These are phyloP conservation scores for Xylaria sp. DNA, from an alignment of 2,329 filamentous ascomycete species.

Conservation along the genomic window DNA sequence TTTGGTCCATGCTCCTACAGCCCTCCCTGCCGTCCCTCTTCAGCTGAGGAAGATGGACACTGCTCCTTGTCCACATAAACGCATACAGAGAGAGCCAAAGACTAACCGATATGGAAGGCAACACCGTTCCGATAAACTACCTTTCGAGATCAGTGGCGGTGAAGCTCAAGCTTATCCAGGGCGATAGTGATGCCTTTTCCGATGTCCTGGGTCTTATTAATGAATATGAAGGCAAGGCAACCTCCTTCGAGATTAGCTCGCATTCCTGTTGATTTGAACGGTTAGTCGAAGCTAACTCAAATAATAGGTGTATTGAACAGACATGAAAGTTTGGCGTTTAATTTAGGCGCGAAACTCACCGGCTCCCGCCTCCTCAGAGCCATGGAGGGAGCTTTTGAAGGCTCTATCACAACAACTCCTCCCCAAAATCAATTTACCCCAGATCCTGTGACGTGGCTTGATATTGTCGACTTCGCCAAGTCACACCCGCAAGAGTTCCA, in stretches of 20 bases:
- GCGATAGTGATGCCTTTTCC: conserved; percentile 73
- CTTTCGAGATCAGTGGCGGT: conserved; percentile 57
- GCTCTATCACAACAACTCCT: conserved; percentile 69
- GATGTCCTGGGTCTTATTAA: conserved; percentile 77
- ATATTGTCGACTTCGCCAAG: conserved; percentile 85
- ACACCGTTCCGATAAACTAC: conserved; percentile 62
- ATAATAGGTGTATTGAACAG: conserved; percentile 76
- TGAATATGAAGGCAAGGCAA: conserved; percentile 74
- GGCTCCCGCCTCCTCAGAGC: conserved; percentile 86
- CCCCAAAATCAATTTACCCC: conserved; percentile 68
- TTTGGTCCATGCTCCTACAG: conserved; percentile 18
- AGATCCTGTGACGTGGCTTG: conserved; percentile 76
- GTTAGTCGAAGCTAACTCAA: conserved; percentile 32
- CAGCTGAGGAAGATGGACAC: conserved; percentile 22
- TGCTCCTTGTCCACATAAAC: conserved; percentile 3
- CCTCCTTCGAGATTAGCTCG: conserved; percentile 12
- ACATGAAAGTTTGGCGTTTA: conserved; percentile 87
- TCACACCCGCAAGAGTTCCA: conserved; percentile 82
- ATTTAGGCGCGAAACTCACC: conserved; percentile 83
- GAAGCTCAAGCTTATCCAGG: conserved; percentile 62
- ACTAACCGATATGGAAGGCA: conserved; percentile 47
- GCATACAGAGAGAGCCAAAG: conserved; percentile 11
- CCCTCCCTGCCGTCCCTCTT: conserved; percentile 5
- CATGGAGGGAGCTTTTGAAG: conserved; percentile 87
- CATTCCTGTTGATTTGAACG: neutral